Conservation (phyloP, 441 rosid species). For the Erysimum cheiri region DNA sequence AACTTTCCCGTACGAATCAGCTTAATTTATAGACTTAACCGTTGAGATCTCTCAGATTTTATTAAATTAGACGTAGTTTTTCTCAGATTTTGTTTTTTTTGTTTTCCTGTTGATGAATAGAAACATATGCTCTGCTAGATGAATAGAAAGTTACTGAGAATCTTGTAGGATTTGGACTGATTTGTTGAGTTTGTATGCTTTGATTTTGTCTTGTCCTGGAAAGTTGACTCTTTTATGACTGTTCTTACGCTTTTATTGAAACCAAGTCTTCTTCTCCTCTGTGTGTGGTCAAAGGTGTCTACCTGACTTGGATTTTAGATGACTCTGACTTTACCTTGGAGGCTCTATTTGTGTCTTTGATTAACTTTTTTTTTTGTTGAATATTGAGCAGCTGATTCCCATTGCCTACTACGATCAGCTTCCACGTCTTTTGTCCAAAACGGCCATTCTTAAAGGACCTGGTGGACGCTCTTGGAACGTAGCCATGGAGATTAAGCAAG, state of each 20-base stretch:
- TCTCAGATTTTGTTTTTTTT: background rate
- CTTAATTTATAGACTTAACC: background rate
- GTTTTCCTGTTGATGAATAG: background rate
- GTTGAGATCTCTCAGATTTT: background rate
- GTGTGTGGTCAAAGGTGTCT: background rate
- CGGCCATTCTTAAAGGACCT: conserved; percentile 30
- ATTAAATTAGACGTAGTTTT: background rate
- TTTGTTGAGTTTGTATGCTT: background rate
- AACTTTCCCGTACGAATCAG: conserved; percentile 1
- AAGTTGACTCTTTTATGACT: background rate
- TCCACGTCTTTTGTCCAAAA: conserved; percentile 28
- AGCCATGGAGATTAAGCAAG: background rate
- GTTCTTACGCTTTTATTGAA: background rate
- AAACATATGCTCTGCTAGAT: background rate
- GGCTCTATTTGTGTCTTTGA: background rate
- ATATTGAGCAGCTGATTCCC: conserved; percentile 25
- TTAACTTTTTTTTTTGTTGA: background rate
- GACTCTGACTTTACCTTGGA: background rate
- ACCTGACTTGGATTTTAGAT: background rate
- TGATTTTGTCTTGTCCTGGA: background rate
- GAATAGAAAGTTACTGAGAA: background rate
- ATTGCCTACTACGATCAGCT: conserved; percentile 18
- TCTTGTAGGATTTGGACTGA: background rate
- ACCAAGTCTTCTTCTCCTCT: background rate
- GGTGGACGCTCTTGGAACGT: conserved; percentile 33